A percentile compares a stretch with the other conserved stretches of the same genome.
Conservation (phyloP, 192 early-diverging fungal genomes). For the Coemansia erecta region DNA sequence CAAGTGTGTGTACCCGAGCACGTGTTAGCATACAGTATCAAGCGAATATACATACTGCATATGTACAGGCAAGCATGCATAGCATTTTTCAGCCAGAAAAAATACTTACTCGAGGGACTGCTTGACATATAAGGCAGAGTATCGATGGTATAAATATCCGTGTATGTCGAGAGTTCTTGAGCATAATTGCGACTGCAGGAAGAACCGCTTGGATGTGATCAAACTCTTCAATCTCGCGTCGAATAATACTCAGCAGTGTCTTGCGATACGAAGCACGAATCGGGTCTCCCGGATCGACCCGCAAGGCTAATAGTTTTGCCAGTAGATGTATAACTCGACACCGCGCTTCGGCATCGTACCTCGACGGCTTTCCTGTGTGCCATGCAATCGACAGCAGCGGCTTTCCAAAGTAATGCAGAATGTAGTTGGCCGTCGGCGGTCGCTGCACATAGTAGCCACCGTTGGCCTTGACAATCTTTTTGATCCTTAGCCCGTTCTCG, state of each 20-base stretch:
- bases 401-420: slow-evolving; percentile 24
- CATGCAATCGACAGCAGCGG: slow-evolving; percentile 26
- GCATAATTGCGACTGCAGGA: slow-evolving; percentile 20
- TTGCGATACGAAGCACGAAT: slow-evolving; percentile 14
- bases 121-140: slow-evolving; percentile 24
- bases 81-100: not conserved
- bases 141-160: slow-evolving; percentile 41
- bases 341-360: slow-evolving; percentile 1
- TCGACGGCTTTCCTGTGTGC: slow-evolving; percentile 8
- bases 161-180: slow-evolving; percentile 30
- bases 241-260: slow-evolving; percentile 21
- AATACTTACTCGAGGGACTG: slow-evolving; percentile 23
- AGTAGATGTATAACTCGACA: slow-evolving; percentile 14
- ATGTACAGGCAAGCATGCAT: too few relatives aligned
- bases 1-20: too few relatives aligned
- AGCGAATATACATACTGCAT: too few relatives aligned
- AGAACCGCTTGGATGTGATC: slow-evolving; percentile 24
- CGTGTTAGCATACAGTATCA: too few relatives aligned
- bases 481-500: slow-evolving; percentile 17
- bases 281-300: slow-evolving; percentile 20
- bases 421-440: slow-evolving; percentile 42
- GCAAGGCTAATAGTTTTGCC: slow-evolving; percentile 15
- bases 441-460: slow-evolving; percentile 25
- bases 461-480: slow-evolving; percentile 15
- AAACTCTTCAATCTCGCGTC: slow-evolving; percentile 14